Conservation (phyloP, 805 yeast genomes). For the Lipomyces mesembrius region DNA sequence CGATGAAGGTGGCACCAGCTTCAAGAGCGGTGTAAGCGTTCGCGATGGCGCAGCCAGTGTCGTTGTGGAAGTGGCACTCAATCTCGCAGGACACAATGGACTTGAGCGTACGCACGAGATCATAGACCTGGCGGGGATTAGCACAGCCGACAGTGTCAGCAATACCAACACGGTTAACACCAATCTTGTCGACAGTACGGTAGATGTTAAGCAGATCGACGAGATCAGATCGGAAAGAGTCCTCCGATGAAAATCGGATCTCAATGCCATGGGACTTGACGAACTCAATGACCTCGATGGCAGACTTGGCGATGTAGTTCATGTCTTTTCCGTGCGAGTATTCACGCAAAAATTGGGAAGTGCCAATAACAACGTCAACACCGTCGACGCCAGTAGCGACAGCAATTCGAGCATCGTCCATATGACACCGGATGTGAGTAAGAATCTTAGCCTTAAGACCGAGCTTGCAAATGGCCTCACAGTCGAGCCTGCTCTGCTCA, state of each 20-base stretch:
- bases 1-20: slow-evolving; percentile 95
- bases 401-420: slow-evolving; percentile 98
- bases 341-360: slow-evolving; percentile 91
- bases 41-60: slow-evolving; percentile 98
- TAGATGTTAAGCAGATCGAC: slow-evolving; percentile 94
- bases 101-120: slow-evolving; percentile 89
- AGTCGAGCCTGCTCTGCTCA: slow-evolving; percentile 88
- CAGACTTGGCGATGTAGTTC: slow-evolving; percentile 95
- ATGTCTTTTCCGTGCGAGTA: slow-evolving; percentile 98
- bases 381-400: slow-evolving; percentile 99
- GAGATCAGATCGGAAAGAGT: slow-evolving; percentile 94
- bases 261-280: slow-evolving; percentile 97
- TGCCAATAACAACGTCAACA: slow-evolving; percentile 97
- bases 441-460: slow-evolving; percentile 94
- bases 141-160: slow-evolving; percentile 99
- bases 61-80: slow-evolving; percentile 98
- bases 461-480: slow-evolving; percentile 97
- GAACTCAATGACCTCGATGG: slow-evolving; percentile 94
- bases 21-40: slow-evolving; percentile 98
- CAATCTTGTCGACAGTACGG: slow-evolving; percentile 94
- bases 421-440: slow-evolving; percentile 97
- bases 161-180: slow-evolving; percentile 98
- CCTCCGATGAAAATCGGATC: slow-evolving; percentile 95
- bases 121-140: slow-evolving; percentile 98
- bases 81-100: slow-evolving; percentile 95